Percentiles rank a stretch among this genome's conserved stretches.
These are phyloP conservation scores for Setaria italica DNA, from an alignment of 202 grass and related monocot genomes.

Conservation along the genomic window DNA sequence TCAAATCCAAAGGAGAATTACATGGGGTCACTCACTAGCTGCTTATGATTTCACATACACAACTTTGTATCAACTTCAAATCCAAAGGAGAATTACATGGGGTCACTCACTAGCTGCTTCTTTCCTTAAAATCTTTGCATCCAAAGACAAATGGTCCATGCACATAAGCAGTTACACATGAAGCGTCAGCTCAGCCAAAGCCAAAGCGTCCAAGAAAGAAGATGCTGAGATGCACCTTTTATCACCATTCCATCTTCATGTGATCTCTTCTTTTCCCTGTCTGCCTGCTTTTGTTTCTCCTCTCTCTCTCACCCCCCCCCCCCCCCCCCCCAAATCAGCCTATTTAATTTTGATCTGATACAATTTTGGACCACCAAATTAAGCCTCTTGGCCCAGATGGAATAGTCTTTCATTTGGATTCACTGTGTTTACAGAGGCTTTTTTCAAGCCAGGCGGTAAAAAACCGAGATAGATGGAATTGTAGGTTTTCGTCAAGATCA, in stretches of 20 bases:
- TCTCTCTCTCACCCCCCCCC: too few relatives aligned
- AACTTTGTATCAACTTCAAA: not conserved
- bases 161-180: not conserved
- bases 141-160: conserved; percentile 40
- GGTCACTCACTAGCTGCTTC: not conserved
- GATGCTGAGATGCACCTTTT: conserved; percentile 29
- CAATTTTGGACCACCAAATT: not conserved
- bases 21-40: not conserved
- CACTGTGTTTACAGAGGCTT: not conserved
- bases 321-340: not conserved
- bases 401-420: not conserved
- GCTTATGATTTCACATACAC: not conserved
- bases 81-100: not conserved
- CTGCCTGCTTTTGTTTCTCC: not conserved
- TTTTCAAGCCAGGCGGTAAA: not conserved
- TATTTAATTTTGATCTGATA: not conserved
- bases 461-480: not conserved
- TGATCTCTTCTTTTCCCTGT: conserved; percentile 5
- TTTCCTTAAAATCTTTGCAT: not conserved
- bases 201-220: conserved; percentile 23
- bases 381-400: not conserved
- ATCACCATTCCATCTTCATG: conserved; percentile 30
- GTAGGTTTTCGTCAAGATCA: not conserved
- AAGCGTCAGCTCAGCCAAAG: not conserved
- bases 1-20: not conserved